Base-by-base conservation (phyloP, 2,329 filamentous ascomycete genomes). In the Ophiognomonia clavigignenti-juglandacearum region DNA sequence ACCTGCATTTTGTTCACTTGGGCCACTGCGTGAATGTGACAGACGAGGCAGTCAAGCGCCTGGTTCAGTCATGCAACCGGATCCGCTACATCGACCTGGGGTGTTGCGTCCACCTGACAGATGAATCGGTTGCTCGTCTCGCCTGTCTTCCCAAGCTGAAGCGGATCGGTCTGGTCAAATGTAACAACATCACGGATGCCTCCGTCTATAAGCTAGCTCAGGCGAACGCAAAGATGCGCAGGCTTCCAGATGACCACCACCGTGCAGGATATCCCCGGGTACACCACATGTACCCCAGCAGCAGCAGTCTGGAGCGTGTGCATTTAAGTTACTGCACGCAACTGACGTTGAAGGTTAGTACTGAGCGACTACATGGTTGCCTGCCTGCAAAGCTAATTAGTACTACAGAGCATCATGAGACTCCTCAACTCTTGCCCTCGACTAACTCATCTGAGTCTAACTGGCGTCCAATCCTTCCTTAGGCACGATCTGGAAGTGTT, bases 81-180 rank as follows among this genome's bases (percentile, higher is more conserved):
- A 97, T 98, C 56, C 81, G 93, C 46, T 98, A 98, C 64, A 98
- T 98, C 54, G 93, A 98, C 62, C 72, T 98, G 36, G 93, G 93
- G n/a, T 97, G 93, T 69, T 98, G 93, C 66, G 80, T 79, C 13
- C 84, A 88, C 57, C 72, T 98, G 51, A 97, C 93, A 0, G 93
- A 98, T 58, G 75, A 78, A 10, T 96, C 91, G 19, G 86, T 98
- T 14, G 85, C 79, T 53, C 85, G 88, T 54, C 74, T 98, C 31
- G 91, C 93, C 5, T 81, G 81, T 13, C 76, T 98, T 6, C 93
- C 93, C 3, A 98, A 98, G 66, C 73, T 98, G 44, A 91, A 96
- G 71, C 79, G 93, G 31, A 96, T 98, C 51, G 93, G 93, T 1
- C 70, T 98, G 44, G 93, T 98, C 45, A 98, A 98, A 66, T 98